These are phyloP conservation scores for Annona cherimola DNA, from an alignment of 164 flowering plant genomes.

Conservation along the genomic window DNA sequence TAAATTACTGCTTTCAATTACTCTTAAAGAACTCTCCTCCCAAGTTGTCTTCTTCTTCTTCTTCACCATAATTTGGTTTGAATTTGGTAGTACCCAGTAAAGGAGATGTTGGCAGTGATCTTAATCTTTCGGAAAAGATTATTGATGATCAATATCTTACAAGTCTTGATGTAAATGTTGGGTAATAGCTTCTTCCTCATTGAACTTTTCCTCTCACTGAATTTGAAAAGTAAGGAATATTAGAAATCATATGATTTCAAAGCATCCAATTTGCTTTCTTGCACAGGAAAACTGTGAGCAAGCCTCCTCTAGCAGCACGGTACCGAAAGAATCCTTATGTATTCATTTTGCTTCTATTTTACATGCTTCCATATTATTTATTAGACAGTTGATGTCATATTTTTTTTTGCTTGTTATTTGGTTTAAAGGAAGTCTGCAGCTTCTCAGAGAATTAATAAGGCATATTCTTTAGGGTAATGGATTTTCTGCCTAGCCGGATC, in stretches of 20 bases:
- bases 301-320: constrained; percentile 26
- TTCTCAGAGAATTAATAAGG: constrained; percentile 3
- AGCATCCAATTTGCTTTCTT: not conserved
- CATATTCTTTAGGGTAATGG: constrained; percentile 4
- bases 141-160: constrained; percentile 14
- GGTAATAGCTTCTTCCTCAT: constrained; percentile 22
- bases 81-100: constrained; percentile 2
- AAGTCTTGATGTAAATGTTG: constrained; percentile 12
- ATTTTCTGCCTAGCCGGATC: not conserved
- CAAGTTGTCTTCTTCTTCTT: not conserved
- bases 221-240: not conserved
- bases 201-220: not conserved
- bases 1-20: constrained; percentile 12
- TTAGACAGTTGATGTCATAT: not conserved
- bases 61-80: constrained; percentile 1
- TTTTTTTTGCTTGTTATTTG: not conserved
- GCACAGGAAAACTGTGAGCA: constrained; percentile 23
- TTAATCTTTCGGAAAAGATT: constrained; percentile 20
- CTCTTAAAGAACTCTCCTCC: not conserved
- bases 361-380: not conserved
- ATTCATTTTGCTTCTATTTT: not conserved
- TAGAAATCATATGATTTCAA: not conserved
- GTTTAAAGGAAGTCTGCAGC: constrained; percentile 27
- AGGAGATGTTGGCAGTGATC: constrained; percentile 12
- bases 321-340: constrained; percentile 8